Evolutionary conservation across 176 grass and related monocot species (phyloP).

Genomic region (Lolium perenne): DNA sequence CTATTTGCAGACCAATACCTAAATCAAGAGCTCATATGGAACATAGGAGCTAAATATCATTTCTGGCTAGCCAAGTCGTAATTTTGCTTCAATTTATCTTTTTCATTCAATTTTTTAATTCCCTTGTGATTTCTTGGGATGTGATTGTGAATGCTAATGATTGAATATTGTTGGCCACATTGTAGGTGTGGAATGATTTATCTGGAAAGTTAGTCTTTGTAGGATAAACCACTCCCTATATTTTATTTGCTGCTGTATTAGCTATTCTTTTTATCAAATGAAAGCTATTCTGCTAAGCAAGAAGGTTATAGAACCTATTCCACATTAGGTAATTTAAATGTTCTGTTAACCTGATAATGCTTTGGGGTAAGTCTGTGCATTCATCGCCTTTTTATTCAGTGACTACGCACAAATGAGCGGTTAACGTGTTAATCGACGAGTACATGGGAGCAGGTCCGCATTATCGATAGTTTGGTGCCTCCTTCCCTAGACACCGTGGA

Average conservation of each 20-base stretch:
- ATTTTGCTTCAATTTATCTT: not conserved
- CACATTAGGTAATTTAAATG: not conserved
- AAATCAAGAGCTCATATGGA: not conserved
- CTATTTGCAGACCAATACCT: not conserved
- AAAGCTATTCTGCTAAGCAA: conserved; percentile 19
- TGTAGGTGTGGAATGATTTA: not conserved
- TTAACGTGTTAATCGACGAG: not conserved
- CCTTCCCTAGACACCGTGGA: not conserved
- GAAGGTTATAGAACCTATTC: conserved; percentile 12
- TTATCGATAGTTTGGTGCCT: not conserved
- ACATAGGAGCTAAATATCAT: not conserved
- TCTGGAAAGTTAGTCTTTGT: not conserved
- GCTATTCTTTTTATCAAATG: not conserved
- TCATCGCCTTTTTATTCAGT: not conserved
- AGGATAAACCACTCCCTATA: conserved; percentile 13
- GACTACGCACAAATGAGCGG: not conserved
- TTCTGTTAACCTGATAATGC: conserved; percentile 13
- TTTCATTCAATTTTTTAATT: not conserved
- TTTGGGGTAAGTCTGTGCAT: not conserved
- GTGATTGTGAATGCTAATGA: conserved; percentile 16
- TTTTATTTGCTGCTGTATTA: conserved; percentile 4
- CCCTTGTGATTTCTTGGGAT: not conserved
- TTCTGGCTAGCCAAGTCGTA: not conserved
- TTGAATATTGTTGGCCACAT: conserved; percentile 13
- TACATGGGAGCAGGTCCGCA: not conserved